Conservation (phyloP, 1,284 basidiomycete species). For the Bjerkandera adusta region DNA sequence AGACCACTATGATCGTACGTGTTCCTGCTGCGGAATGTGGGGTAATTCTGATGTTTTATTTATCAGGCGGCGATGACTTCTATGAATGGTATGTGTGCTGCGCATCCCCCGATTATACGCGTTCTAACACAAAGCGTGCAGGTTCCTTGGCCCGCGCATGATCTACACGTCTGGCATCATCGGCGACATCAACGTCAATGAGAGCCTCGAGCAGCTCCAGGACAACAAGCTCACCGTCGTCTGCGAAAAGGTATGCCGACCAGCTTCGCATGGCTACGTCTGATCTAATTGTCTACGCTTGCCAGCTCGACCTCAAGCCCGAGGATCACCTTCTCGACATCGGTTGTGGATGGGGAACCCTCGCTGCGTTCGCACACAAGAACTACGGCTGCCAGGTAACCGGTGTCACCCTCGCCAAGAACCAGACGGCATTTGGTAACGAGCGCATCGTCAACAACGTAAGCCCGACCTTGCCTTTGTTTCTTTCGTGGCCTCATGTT, state of each 20-base stretch:
- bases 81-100: constrained; percentile 72
- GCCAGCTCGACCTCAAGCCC: constrained; percentile 75
- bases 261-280: neutral
- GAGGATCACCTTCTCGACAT: constrained; percentile 84
- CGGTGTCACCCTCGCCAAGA: constrained; percentile 90
- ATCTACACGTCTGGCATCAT: constrained; percentile 97
- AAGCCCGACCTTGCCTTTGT: constrained; percentile 40
- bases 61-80: constrained; percentile 83
- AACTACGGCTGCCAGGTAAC: constrained; percentile 96
- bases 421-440: constrained; percentile 93
- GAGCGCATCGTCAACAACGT: constrained; percentile 83
- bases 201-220: constrained; percentile 94
- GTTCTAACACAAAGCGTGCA: constrained; percentile 24
- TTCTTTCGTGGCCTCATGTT: neutral
- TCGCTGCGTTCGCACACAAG: constrained; percentile 93
- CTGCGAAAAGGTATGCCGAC: constrained; percentile 68
- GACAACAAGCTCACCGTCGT: constrained; percentile 98
- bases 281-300: neutral
- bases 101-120: neutral
- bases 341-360: constrained; percentile 98
- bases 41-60: constrained; percentile 15
- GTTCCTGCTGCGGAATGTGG: constrained; percentile 17
- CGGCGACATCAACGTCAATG: constrained; percentile 68
- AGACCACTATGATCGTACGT: constrained; percentile 91
- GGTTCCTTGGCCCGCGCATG: constrained; percentile 96